Percentiles rank a stretch among this genome's conserved stretches.
These are phyloP conservation scores for Talaromyces marneffei DNA, from an alignment of 2,329 filamentous ascomycete genomes.

Conservation along the genomic window DNA sequence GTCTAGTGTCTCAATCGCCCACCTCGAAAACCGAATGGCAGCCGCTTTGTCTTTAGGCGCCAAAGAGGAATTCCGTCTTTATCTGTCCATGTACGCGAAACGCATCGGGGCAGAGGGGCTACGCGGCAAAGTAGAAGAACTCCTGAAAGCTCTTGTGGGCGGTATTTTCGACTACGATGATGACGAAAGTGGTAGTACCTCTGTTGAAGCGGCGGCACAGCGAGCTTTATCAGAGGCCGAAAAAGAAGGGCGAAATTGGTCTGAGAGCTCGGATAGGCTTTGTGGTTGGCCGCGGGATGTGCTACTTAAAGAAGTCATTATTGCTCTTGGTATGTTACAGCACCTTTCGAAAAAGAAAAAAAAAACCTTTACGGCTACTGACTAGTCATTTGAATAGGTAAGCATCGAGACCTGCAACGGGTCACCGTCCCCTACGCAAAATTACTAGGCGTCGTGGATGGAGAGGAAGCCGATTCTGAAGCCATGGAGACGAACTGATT, in stretches of 20 bases:
- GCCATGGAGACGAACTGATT: slow-evolving; percentile 20
- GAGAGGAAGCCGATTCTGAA: slow-evolving; percentile 28
- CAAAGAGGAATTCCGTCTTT: slow-evolving; percentile 86
- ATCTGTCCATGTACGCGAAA: slow-evolving; percentile 98
- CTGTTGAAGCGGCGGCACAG: slow-evolving; percentile 12
- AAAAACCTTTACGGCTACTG: neutral
- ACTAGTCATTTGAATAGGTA: slow-evolving; percentile 55
- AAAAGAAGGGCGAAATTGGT: slow-evolving; percentile 41
- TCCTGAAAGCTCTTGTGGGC: slow-evolving; percentile 75
- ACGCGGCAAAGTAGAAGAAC: slow-evolving; percentile 83
- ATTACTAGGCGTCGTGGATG: slow-evolving; percentile 56
- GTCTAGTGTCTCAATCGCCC: slow-evolving; percentile 82
- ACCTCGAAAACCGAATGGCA: slow-evolving; percentile 90
- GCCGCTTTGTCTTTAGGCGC: slow-evolving; percentile 79
- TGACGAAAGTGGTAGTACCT: slow-evolving; percentile 34
- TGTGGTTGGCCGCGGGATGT: slow-evolving; percentile 90
- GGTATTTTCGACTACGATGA: slow-evolving; percentile 57
- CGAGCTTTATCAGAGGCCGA: slow-evolving; percentile 24
- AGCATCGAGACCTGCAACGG: slow-evolving; percentile 89
- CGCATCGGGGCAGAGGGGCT: slow-evolving; percentile 85
- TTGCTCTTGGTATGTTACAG: slow-evolving; percentile 72
- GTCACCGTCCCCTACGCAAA: slow-evolving; percentile 93
- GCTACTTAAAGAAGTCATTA: slow-evolving; percentile 79
- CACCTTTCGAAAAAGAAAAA: neutral
- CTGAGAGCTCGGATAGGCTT: slow-evolving; percentile 58